Percentiles rank a stretch among this genome's conserved stretches.
Evolutionary conservation across 1,284 basidiomycete species (phyloP).

Genomic region (Trametes versicolor): DNA sequence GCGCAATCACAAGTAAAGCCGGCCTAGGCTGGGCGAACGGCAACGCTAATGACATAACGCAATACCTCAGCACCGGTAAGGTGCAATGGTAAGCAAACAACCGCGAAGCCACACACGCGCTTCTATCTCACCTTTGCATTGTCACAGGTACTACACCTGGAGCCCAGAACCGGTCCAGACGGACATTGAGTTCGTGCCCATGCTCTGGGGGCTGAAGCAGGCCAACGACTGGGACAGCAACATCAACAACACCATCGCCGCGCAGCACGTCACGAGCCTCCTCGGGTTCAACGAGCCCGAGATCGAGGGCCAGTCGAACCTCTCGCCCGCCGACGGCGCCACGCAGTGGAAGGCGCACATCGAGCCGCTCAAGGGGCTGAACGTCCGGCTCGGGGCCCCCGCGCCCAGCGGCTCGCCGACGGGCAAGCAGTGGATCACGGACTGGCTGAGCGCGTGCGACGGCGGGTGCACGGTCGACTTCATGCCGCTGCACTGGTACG

Average conservation of each 20-base stretch:
- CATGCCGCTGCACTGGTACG: slow-evolving; percentile 55
- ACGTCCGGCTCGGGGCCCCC: slow-evolving; percentile 52
- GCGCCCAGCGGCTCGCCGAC: slow-evolving; percentile 51
- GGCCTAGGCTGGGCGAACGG: slow-evolving; percentile 49
- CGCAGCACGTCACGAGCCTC: slow-evolving; percentile 39
- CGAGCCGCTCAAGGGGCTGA: slow-evolving; percentile 46
- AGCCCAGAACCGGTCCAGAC: slow-evolving; percentile 39
- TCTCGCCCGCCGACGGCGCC: slow-evolving; percentile 44
- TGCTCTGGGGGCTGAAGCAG: slow-evolving; percentile 50
- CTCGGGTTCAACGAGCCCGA: slow-evolving; percentile 52
- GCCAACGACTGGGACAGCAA: slow-evolving; percentile 40
- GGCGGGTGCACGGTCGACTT: slow-evolving; percentile 56
- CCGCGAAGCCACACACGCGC: neutral
- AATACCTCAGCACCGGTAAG: slow-evolving; percentile 45
- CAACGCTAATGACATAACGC: slow-evolving; percentile 37
- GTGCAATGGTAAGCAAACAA: slow-evolving; percentile 43
- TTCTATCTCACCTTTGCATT: neutral
- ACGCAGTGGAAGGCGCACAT: slow-evolving; percentile 47
- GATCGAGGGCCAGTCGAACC: slow-evolving; percentile 46
- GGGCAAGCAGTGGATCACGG: slow-evolving; percentile 53
- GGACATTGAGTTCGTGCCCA: slow-evolving; percentile 48
- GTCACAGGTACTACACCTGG: slow-evolving; percentile 49
- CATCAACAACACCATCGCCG: slow-evolving; percentile 44
- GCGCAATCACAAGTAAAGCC: slow-evolving; percentile 37
- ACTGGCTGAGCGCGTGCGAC: slow-evolving; percentile 50